These are phyloP conservation scores for Xylaria arbuscula DNA, from an alignment of 2,329 filamentous ascomycete species.

Conservation along the genomic window DNA sequence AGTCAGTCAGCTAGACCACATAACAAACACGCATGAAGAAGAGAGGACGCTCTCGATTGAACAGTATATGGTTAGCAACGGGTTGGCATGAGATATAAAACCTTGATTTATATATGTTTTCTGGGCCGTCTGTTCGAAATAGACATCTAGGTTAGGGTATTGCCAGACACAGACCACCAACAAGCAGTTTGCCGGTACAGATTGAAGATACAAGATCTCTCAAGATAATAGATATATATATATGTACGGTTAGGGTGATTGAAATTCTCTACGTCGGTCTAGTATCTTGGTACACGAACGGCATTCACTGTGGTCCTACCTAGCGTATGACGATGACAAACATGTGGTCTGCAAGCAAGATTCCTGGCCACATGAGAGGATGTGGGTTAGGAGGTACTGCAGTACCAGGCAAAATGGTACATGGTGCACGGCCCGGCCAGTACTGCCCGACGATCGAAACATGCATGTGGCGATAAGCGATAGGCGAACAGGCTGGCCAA, in stretches of 20 bases:
- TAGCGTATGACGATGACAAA: background rate
- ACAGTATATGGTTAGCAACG: background rate
- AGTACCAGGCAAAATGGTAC: background rate
- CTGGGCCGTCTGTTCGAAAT: too few relatives aligned
- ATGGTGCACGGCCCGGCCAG: background rate
- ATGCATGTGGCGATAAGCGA: constrained; percentile 23
- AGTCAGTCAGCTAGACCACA: constrained; percentile 19
- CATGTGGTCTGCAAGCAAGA: background rate
- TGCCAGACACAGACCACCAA: too few relatives aligned
- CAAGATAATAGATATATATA: too few relatives aligned
- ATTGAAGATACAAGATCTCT: too few relatives aligned
- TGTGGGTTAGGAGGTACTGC: too few relatives aligned
- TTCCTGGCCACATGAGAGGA: background rate
- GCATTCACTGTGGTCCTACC: too few relatives aligned
- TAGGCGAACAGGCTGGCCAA: constrained; percentile 1
- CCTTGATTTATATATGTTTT: too few relatives aligned
- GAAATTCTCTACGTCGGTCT: too few relatives aligned
- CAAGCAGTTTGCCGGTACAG: too few relatives aligned
- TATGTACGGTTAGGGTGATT: too few relatives aligned
- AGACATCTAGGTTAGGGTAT: too few relatives aligned
- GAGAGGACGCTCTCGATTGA: background rate
- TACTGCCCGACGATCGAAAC: constrained; percentile 5
- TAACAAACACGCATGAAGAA: background rate
- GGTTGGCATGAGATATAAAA: background rate
- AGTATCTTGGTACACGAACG: too few relatives aligned